Evolutionary conservation across 2,329 filamentous ascomycete genomes (phyloP).

Genomic region (Fusarium succisae): DNA sequence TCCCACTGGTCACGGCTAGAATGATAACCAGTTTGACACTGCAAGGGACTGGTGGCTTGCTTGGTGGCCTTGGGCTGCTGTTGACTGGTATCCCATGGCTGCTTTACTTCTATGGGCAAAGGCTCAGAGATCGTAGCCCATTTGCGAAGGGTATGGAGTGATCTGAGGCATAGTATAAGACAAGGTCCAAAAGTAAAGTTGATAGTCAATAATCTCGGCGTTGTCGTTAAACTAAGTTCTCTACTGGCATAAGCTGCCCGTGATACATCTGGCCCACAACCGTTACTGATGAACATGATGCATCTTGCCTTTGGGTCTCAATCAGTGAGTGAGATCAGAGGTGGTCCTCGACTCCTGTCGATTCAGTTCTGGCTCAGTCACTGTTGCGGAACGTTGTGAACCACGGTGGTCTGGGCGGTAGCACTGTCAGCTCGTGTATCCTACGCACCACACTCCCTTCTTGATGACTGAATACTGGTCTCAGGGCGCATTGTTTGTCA

Average conservation of each 20-base stretch:
- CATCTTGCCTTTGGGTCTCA: neutral
- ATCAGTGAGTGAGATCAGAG: neutral
- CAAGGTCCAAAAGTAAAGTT: too few species aligned
- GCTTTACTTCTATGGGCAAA: constrained; percentile 70
- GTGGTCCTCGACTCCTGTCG: neutral
- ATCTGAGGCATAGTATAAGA: rapidly evolving
- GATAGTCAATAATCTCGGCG: too few species aligned
- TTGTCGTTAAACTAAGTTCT: too few species aligned
- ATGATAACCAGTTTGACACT: constrained; percentile 70
- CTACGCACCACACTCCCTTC: too few species aligned
- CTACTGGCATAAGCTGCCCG: rapidly evolving
- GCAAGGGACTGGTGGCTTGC: constrained; percentile 68
- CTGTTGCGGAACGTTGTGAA: neutral
- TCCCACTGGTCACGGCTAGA: constrained; percentile 82
- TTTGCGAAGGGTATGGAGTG: constrained; percentile 56
- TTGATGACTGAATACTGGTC: rapidly evolving
- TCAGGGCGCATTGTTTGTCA: rapidly evolving
- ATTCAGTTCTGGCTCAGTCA: rapidly evolving
- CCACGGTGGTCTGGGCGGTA: rapidly evolving
- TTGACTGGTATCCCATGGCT: constrained; percentile 75
- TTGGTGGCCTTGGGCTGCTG: constrained; percentile 68
- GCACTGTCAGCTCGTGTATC: neutral
- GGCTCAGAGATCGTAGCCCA: constrained; percentile 69
- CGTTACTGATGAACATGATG: rapidly evolving
- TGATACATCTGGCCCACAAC: too few species aligned